These are phyloP conservation scores for Aquilaria malaccensis DNA, from an alignment of 345 rosid species.

Conservation along the genomic window DNA sequence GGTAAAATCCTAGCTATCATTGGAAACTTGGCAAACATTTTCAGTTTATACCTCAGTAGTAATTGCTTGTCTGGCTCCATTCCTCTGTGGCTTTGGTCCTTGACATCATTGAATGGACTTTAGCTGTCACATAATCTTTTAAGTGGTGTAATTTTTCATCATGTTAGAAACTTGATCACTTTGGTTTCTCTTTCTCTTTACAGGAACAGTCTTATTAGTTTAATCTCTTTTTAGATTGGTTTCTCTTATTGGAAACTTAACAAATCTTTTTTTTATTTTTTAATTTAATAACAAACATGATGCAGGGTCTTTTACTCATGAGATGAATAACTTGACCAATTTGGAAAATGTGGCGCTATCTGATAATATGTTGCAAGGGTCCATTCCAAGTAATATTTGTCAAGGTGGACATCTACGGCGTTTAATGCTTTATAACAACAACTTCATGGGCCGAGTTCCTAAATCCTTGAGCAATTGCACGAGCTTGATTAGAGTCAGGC, in stretches of 20 bases:
- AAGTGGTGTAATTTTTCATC: too few relatives aligned
- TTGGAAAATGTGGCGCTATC: conserved; percentile 6
- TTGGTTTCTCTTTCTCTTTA: too few relatives aligned
- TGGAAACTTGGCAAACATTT: conserved; percentile 12
- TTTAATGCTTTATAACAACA: conserved; percentile 17
- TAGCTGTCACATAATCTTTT: too few relatives aligned
- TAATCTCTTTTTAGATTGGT: too few relatives aligned
- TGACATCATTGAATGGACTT: too few relatives aligned
- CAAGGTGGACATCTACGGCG: conserved; percentile 5
- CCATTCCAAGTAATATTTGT: conserved; percentile 16
- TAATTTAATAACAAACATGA: too few relatives aligned
- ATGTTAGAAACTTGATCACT: too few relatives aligned
- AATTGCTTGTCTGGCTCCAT: conserved; percentile 17
- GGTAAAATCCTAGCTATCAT: conserved; percentile 7
- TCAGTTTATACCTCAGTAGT: conserved; percentile 9
- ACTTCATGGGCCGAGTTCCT: conserved; percentile 19
- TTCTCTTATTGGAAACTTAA: too few relatives aligned
- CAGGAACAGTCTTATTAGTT: too few relatives aligned
- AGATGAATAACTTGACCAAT: conserved; percentile 12
- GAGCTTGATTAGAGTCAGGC: conserved; percentile 20
- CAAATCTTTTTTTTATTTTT: too few relatives aligned
- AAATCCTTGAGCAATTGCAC: conserved; percentile 27
- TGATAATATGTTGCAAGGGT: conserved; percentile 15
- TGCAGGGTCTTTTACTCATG: too few relatives aligned
- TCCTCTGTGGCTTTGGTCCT: conserved; percentile 14